These are phyloP conservation scores for Coemansia sp. DNA, from an alignment of 192 early-diverging fungal genomes.

Conservation along the genomic window DNA sequence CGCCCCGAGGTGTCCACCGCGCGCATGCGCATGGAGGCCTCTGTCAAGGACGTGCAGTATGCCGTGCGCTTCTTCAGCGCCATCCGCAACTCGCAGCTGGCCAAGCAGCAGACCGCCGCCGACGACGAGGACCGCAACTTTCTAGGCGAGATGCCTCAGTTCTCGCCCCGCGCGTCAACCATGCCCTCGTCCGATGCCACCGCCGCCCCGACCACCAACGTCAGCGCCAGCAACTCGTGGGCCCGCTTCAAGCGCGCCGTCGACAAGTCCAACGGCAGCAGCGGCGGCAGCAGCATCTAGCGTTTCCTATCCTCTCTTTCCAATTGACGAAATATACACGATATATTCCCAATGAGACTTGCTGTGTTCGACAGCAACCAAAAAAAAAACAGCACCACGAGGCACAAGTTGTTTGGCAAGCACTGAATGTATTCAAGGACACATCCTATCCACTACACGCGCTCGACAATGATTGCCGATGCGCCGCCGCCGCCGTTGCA, in stretches of 20 bases:
- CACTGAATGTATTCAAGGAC: too few species aligned
- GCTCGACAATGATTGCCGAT: constrained; percentile 75
- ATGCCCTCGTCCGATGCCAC: constrained; percentile 32
- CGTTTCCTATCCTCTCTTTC: background rate
- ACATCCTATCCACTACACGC: too few species aligned
- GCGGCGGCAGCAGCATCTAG: background rate
- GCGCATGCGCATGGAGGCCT: constrained; percentile 49
- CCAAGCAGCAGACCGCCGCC: background rate
- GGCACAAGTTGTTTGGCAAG: too few species aligned
- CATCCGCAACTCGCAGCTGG: constrained; percentile 50
- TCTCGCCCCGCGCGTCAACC: constrained; percentile 12
- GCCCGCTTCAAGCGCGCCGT: constrained; percentile 33
- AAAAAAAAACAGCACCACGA: too few species aligned
- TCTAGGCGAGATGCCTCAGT: constrained; percentile 17
- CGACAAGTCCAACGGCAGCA: constrained; percentile 13
- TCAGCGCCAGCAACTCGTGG: constrained; percentile 49
- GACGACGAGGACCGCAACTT: constrained; percentile 16
- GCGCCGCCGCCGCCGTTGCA: constrained; percentile 98
- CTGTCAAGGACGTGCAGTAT: constrained; percentile 39
- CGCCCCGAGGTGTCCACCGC: constrained; percentile 42
- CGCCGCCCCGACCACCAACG: constrained; percentile 22
- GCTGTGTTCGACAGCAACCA: too few species aligned
- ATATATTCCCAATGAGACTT: background rate
- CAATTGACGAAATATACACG: background rate
- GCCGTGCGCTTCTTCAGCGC: constrained; percentile 53